phyloP scores from a whole-genome alignment of 768 basidiomycete species.

The Suillus cothurnatus region DNA sequence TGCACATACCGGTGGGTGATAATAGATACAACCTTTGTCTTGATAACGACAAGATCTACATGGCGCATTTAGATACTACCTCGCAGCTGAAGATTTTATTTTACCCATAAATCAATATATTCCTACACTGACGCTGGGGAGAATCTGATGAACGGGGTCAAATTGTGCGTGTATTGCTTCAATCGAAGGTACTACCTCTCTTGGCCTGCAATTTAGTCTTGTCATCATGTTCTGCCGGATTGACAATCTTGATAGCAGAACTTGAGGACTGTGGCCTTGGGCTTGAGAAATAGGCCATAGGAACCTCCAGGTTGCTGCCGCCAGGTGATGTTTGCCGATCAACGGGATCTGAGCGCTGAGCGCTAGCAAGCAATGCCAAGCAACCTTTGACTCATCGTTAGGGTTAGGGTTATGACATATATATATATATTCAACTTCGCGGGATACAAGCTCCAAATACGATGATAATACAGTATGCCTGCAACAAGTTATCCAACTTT shows the following conservation, averaged over 20 bases:
- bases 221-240: slow-evolving; percentile 49
- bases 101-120: slow-evolving; percentile 91
- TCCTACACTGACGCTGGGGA: slow-evolving; percentile 81
- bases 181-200: slow-evolving; percentile 50
- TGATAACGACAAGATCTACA: slow-evolving; percentile 80
- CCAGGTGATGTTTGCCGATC: not conserved
- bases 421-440: not conserved
- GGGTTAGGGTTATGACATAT: not conserved
- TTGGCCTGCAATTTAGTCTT: slow-evolving; percentile 46
- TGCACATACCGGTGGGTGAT: slow-evolving; percentile 67
- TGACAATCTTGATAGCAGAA: slow-evolving; percentile 72
- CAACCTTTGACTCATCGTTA: not conserved
- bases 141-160: slow-evolving; percentile 47
- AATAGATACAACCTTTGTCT: slow-evolving; percentile 84
- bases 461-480: not conserved
- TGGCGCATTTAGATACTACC: slow-evolving; percentile 3
- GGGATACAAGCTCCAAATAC: not conserved
- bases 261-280: slow-evolving; percentile 60
- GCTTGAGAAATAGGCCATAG: slow-evolving; percentile 72
- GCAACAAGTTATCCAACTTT: slow-evolving; percentile 16
- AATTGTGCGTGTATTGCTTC: slow-evolving; percentile 13
- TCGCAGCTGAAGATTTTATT: slow-evolving; percentile 5
- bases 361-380: not conserved
- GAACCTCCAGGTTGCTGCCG: slow-evolving; percentile 10
- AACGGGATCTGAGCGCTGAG: not conserved